Conservation (phyloP, 805 yeast species). For the Suhomyces pyralidae region DNA sequence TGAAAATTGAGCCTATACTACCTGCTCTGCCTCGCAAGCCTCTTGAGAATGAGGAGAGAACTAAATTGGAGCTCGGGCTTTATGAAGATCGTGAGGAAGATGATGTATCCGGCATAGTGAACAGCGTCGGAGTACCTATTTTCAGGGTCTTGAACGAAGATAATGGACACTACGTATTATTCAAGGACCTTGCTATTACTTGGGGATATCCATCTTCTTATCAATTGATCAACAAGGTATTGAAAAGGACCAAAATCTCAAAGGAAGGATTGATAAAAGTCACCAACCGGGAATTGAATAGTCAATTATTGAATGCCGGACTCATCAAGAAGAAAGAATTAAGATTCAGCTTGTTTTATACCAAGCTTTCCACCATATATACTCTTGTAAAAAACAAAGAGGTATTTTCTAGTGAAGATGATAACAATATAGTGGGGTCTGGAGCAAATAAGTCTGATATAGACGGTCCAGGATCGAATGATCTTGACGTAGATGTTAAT, state of each 20-base stretch:
- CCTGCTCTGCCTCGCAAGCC: conserved; percentile 3
- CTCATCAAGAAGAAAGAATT: conserved; percentile 19
- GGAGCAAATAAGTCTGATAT: neutral
- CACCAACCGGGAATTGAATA: conserved; percentile 20
- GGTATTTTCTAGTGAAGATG: conserved; percentile 11
- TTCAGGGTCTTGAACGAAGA: conserved; percentile 4
- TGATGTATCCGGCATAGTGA: conserved; percentile 1
- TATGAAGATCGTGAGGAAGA: neutral
- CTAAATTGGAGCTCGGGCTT: conserved; percentile 1
- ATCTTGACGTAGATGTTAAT: neutral
- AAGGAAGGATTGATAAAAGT: conserved; percentile 16
- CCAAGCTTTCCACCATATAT: conserved; percentile 20
- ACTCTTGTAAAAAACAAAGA: conserved; percentile 20
- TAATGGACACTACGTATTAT: conserved; percentile 19
- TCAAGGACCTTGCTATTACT: conserved; percentile 28
- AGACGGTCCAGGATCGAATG: neutral
- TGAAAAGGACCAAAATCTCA: conserved; percentile 18
- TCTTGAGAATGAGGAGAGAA: neutral
- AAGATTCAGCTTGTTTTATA: conserved; percentile 23
- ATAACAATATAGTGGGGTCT: neutral
- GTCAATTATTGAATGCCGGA: conserved; percentile 14
- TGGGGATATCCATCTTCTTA: conserved; percentile 45
- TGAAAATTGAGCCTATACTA: neutral
- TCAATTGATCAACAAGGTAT: conserved; percentile 31
- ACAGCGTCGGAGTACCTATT: conserved; percentile 8